These are phyloP conservation scores for Ceratocystis alfenasii DNA, from an alignment of 2,329 filamentous ascomycete species.

Conservation along the genomic window DNA sequence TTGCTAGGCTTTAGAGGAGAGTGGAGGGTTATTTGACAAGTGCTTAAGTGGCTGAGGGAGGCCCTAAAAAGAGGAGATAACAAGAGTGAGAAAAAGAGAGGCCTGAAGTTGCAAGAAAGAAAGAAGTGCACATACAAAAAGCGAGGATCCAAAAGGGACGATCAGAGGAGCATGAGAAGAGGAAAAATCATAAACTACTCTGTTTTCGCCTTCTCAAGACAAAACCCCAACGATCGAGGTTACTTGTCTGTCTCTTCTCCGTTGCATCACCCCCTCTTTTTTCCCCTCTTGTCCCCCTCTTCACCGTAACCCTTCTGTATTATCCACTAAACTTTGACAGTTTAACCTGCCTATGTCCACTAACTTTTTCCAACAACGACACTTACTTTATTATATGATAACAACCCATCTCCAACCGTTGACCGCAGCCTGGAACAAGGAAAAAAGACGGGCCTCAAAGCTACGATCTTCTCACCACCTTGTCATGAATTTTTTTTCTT, in stretches of 20 bases:
- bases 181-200: neutral
- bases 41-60: neutral
- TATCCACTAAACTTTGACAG: neutral
- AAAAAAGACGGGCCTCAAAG: neutral
- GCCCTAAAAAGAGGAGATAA: neutral
- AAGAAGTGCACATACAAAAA: neutral
- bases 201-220: neutral
- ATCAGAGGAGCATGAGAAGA: neutral
- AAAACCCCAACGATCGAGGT: neutral
- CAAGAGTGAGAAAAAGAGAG: slow-evolving; percentile 6
- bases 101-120: neutral
- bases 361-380: neutral
- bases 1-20: too few species aligned
- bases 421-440: neutral
- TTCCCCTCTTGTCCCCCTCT: neutral
- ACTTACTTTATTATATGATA: too few species aligned
- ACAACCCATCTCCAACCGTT: neutral
- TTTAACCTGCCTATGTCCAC: neutral
- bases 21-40: neutral
- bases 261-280: neutral
- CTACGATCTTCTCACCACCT: neutral
- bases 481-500: neutral
- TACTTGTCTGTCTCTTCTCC: neutral
- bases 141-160: neutral
- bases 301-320: neutral